These are phyloP conservation scores for Aristolochia fimbriata DNA, from an alignment of 164 flowering plant species.

Conservation along the genomic window DNA sequence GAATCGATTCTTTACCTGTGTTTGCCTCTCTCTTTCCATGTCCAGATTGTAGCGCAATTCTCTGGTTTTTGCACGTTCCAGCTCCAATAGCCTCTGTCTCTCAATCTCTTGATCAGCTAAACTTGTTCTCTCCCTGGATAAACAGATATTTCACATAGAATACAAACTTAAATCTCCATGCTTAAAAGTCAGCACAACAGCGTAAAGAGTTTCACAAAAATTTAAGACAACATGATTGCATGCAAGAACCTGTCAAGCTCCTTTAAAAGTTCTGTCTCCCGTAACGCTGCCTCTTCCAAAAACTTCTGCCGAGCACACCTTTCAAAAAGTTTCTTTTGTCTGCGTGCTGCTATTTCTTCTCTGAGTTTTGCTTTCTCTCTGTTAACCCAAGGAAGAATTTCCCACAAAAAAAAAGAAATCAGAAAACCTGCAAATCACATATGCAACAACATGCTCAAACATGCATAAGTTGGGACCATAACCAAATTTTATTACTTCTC, in stretches of 20 bases:
- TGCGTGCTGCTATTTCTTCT: constrained; percentile 63
- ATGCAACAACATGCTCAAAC: neutral
- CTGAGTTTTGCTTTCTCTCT: constrained; percentile 69
- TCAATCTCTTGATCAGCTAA: constrained; percentile 78
- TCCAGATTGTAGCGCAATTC: constrained; percentile 82
- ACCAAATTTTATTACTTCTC: neutral
- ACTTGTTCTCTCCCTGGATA: constrained; percentile 48
- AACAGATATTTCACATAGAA: neutral
- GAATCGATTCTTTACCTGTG: constrained; percentile 37
- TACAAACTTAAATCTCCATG: neutral
- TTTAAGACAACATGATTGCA: neutral
- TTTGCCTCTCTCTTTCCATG: constrained; percentile 80
- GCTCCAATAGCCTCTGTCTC: constrained; percentile 64
- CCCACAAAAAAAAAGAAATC: neutral
- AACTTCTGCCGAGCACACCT: constrained; percentile 58
- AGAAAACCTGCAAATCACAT: neutral
- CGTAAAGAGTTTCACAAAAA: too few relatives aligned
- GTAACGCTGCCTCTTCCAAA: constrained; percentile 68
- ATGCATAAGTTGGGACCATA: neutral
- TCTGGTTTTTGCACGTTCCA: constrained; percentile 79
- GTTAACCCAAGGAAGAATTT: constrained; percentile 12
- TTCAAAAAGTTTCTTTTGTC: constrained; percentile 56
- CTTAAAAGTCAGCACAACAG: too few relatives aligned
- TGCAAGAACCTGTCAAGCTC: constrained; percentile 67
- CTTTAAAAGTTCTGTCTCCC: constrained; percentile 67